Evolutionary conservation across 1,284 basidiomycete genomes (phyloP).

Genomic region (Fomitopsis schrenkii): DNA sequence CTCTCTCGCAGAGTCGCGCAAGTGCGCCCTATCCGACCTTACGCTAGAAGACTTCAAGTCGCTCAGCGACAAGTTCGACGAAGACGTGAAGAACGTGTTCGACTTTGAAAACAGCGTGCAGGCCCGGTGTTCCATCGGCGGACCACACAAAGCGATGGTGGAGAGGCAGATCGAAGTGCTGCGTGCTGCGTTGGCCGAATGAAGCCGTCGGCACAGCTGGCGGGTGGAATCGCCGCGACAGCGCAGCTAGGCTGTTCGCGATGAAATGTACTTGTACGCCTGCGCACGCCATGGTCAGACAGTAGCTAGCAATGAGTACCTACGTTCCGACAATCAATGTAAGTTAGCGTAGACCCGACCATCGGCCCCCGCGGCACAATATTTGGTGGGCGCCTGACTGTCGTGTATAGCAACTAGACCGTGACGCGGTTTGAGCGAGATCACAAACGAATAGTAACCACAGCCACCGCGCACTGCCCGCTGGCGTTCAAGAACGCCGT

Average conservation of each 20-base stretch:
- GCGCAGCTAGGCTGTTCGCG: neutral
- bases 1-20: slow-evolving; percentile 84
- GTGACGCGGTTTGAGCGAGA: neutral
- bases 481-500: slow-evolving; percentile 2
- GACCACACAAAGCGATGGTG: slow-evolving; percentile 83
- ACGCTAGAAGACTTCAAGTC: slow-evolving; percentile 75
- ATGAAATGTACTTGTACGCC: neutral
- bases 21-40: slow-evolving; percentile 80
- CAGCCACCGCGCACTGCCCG: slow-evolving; percentile 7
- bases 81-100: slow-evolving; percentile 82
- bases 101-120: slow-evolving; percentile 97
- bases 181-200: slow-evolving; percentile 40
- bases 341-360: neutral
- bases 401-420: neutral
- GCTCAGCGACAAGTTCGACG: slow-evolving; percentile 76
- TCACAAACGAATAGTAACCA: slow-evolving; percentile 6
- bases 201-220: neutral
- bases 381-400: neutral
- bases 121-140: slow-evolving; percentile 88
- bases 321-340: neutral
- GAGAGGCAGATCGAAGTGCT: slow-evolving; percentile 80
- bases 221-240: neutral
- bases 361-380: neutral
- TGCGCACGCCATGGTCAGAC: neutral
- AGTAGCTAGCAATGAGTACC: neutral